A percentile compares a stretch with the other conserved stretches of the same genome.
Conservation (phyloP, 768 basidiomycete genomes). For the Termitomyces sp. region DNA sequence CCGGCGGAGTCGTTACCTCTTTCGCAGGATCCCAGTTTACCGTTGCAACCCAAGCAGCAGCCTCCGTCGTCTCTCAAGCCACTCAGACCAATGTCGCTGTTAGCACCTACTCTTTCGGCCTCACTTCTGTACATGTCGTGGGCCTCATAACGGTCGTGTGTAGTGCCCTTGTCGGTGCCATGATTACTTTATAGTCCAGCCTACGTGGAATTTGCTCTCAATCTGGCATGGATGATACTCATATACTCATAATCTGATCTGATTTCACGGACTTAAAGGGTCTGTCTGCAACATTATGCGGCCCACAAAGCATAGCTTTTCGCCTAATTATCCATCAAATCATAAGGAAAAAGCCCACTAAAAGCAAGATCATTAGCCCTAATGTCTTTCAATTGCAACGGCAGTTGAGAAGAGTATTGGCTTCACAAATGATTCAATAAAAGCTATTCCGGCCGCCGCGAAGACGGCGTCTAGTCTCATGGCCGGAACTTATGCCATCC, state of each 20-base stretch:
- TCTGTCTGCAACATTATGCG: too few species aligned
- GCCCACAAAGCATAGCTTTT: background rate
- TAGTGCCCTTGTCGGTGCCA: slow-evolving; percentile 35
- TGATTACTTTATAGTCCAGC: slow-evolving; percentile 25
- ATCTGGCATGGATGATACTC: background rate
- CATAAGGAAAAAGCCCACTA: too few species aligned
- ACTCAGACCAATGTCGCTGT: slow-evolving; percentile 19
- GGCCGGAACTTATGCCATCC: slow-evolving; percentile 8
- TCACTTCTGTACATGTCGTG: slow-evolving; percentile 24
- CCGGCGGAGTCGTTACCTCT: slow-evolving; percentile 38
- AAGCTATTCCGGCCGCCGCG: background rate
- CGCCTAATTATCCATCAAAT: too few species aligned
- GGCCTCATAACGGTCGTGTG: slow-evolving; percentile 30
- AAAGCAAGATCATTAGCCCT: slow-evolving; percentile 1
- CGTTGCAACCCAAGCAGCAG: slow-evolving; percentile 34
- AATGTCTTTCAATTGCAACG: background rate
- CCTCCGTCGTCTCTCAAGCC: slow-evolving; percentile 16
- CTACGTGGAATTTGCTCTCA: background rate
- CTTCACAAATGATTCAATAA: background rate
- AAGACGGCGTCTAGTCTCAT: background rate
- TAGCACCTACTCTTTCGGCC: slow-evolving; percentile 16
- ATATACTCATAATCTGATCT: background rate
- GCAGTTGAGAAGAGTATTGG: slow-evolving; percentile 5
- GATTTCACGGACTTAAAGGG: background rate
- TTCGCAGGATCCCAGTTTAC: slow-evolving; percentile 51